phyloP scores from a whole-genome alignment of 129 eudicot species.

The Tagetes erecta region DNA sequence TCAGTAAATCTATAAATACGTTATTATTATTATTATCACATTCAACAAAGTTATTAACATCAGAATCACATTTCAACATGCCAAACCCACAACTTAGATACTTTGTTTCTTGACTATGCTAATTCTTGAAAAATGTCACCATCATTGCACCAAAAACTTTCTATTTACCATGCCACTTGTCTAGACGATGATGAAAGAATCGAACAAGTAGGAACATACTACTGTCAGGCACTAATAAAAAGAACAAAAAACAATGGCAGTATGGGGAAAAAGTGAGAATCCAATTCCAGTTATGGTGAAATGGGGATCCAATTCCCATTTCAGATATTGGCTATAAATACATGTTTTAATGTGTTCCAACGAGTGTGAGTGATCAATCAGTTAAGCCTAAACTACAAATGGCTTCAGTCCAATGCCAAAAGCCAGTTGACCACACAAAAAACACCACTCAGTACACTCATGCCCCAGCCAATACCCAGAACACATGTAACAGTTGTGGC shows the following conservation, averaged over 20 bases:
- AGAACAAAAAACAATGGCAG: conserved; percentile 5
- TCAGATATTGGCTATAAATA: conserved; percentile 18
- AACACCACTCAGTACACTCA: conserved; percentile 17
- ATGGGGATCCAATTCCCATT: conserved; percentile 34
- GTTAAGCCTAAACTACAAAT: conserved; percentile 17
- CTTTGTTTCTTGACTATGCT: no score
- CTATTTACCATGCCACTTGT: background rate
- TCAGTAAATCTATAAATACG: no score
- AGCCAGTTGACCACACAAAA: conserved; percentile 36
- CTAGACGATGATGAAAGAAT: conserved; percentile 12
- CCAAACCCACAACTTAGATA: no score
- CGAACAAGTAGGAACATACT: background rate
- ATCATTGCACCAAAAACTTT: background rate
- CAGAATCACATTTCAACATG: no score
- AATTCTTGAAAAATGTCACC: background rate
- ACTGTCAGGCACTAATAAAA: conserved; percentile 15
- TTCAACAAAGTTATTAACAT: no score
- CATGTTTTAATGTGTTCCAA: background rate
- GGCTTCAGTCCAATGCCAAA: conserved; percentile 41
- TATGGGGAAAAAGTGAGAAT: conserved; percentile 13
- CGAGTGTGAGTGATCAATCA: conserved; percentile 24
- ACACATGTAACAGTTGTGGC: conserved; percentile 19
- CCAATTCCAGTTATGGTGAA: conserved; percentile 22
- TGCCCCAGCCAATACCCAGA: conserved; percentile 31
- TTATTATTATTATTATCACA: no score